phyloP scores from a whole-genome alignment of 352 stramenopile species.

The Pythium graminicola region DNA sequence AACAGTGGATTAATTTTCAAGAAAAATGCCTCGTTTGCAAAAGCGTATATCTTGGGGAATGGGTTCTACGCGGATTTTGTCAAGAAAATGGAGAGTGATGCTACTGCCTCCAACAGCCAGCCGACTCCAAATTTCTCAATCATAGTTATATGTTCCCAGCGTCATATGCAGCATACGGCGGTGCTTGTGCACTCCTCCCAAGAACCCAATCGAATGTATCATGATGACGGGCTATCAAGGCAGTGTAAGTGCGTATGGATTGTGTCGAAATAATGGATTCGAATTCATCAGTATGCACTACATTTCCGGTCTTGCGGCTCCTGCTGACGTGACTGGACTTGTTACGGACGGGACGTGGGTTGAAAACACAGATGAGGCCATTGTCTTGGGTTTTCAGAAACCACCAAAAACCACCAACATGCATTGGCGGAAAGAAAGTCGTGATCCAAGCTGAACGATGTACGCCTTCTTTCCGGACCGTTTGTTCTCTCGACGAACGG shows the following conservation, averaged over 20 bases:
- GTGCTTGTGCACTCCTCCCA: conserved; percentile 22
- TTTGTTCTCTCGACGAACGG: conserved; percentile 1
- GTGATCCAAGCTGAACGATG: conserved; percentile 3
- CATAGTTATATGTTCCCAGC: conserved; percentile 22
- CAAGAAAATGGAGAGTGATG: conserved; percentile 23
- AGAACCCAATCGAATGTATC: conserved; percentile 28
- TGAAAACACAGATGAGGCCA: conserved; percentile 28
- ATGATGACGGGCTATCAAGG: conserved; percentile 35
- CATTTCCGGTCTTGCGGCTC: conserved; percentile 26
- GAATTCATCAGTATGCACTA: conserved; percentile 34
- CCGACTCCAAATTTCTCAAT: conserved; percentile 29
- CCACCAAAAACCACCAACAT: conserved; percentile 5
- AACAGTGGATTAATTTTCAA: conserved; percentile 27
- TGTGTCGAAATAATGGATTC: conserved; percentile 29
- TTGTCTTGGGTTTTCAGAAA: conserved; percentile 29
- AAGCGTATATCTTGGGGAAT: conserved; percentile 25
- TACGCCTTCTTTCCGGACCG: conserved; percentile 4
- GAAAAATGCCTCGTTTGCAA: conserved; percentile 33
- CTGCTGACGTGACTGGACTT: conserved; percentile 29
- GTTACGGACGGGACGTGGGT: conserved; percentile 27
- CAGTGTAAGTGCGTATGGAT: conserved; percentile 29
- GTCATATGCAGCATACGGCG: conserved; percentile 12
- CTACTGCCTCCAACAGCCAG: conserved; percentile 25
- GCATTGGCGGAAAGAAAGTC: conserved; percentile 6
- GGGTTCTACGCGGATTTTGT: conserved; percentile 25